Evolutionary conservation across 2,329 filamentous ascomycete species (phyloP).

Genomic region (Microsporum ferrugineum): DNA sequence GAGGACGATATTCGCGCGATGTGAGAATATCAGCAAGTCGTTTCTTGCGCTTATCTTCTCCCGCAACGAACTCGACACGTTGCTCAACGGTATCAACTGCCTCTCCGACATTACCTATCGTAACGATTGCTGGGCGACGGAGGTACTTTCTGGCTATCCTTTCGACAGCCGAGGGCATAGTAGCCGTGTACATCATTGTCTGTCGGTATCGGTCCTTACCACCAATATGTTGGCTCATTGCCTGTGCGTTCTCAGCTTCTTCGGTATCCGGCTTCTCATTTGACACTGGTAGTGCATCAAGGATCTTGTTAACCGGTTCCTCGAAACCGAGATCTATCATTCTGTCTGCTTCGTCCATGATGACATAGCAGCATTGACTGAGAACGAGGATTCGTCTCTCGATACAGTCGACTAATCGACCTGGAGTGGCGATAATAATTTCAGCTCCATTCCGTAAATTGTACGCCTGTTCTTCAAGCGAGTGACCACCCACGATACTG

Average conservation of each 20-base stretch:
- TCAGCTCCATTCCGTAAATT: slow-evolving; percentile 85
- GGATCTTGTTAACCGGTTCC: slow-evolving; percentile 92
- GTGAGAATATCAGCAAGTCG: slow-evolving; percentile 81
- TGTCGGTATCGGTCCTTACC: slow-evolving; percentile 75
- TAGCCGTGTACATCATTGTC: slow-evolving; percentile 99
- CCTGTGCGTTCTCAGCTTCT: slow-evolving; percentile 69
- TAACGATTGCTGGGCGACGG: slow-evolving; percentile 82
- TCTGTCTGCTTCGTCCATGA: slow-evolving; percentile 98
- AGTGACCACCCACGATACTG: slow-evolving; percentile 95
- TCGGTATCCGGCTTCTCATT: slow-evolving; percentile 96
- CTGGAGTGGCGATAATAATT: slow-evolving; percentile 96
- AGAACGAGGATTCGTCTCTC: slow-evolving; percentile 84
- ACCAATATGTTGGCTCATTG: slow-evolving; percentile 72
- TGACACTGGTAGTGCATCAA: slow-evolving; percentile 78
- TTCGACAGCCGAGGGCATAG: slow-evolving; percentile 87
- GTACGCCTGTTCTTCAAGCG: slow-evolving; percentile 84
- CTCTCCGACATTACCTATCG: slow-evolving; percentile 87
- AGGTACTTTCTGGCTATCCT: slow-evolving; percentile 96
- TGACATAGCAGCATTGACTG: slow-evolving; percentile 93
- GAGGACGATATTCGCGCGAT: slow-evolving; percentile 67
- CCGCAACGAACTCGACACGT: slow-evolving; percentile 77
- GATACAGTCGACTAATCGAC: slow-evolving; percentile 93
- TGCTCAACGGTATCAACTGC: slow-evolving; percentile 97
- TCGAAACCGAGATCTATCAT: slow-evolving; percentile 99
- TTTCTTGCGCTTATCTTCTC: slow-evolving; percentile 95